Evolutionary conservation across 2,329 filamentous ascomycete genomes (phyloP).

Genomic region (Metarhizium guizhouense): DNA sequence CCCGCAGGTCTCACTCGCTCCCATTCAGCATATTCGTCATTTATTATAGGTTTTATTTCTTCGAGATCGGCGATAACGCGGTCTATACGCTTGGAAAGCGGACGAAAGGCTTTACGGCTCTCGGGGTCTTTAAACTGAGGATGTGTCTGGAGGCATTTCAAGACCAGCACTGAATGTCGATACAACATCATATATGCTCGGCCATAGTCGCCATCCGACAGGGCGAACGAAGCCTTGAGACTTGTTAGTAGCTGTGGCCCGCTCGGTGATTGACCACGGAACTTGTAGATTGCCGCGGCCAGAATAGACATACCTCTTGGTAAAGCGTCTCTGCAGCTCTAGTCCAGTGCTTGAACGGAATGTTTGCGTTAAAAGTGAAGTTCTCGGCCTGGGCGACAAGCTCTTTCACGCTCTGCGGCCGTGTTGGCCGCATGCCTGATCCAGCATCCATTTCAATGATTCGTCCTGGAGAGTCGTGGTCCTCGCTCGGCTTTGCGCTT

Average conservation of each 20-base stretch:
- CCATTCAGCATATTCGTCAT: conserved; percentile 62
- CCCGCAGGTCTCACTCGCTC: conserved; percentile 38
- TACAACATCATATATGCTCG: conserved; percentile 89
- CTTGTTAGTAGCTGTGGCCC: neutral
- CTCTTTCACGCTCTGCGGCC: conserved; percentile 64
- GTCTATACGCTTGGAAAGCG: conserved; percentile 39
- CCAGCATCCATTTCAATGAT: conserved; percentile 17
- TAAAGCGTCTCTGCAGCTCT: conserved; percentile 70
- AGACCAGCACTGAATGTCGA: conserved; percentile 76
- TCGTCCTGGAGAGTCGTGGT: neutral
- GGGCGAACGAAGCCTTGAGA: conserved; percentile 68
- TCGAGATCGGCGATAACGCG: conserved; percentile 65
- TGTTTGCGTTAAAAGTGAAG: conserved; percentile 71
- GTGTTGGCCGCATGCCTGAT: conserved; percentile 25
- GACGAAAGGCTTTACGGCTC: conserved; percentile 52
- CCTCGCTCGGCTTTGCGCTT: neutral
- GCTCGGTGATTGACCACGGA: neutral
- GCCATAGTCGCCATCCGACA: conserved; percentile 75
- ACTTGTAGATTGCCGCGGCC: neutral
- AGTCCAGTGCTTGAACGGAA: conserved; percentile 74
- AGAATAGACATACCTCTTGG: conserved; percentile 57
- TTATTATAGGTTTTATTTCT: conserved; percentile 68
- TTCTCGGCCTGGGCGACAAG: conserved; percentile 66
- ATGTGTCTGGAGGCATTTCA: conserved; percentile 66
- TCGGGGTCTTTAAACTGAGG: conserved; percentile 63